Base-by-base conservation (phyloP, 2,329 filamentous ascomycete genomes). In the Botrytis tulipae region DNA sequence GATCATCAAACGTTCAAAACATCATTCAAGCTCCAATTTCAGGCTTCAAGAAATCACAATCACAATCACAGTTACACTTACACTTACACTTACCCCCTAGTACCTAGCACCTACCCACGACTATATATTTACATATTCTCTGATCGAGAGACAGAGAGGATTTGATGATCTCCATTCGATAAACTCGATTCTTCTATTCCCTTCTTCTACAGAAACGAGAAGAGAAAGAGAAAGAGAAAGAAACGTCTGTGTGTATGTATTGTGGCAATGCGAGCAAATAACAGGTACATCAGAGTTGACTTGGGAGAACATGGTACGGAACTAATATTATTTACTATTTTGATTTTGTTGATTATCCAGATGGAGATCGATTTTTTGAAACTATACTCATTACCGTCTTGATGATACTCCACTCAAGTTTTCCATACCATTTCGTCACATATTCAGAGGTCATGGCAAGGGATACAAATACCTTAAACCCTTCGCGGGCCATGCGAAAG, bases 181-280 rank as follows among this genome's bases (percentile, higher is more conserved):
- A 22, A 2, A 44, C 20, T 22, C 18, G 7, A 46, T 20, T 46
- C 44, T 18, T 0, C 18, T 20, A 1, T 20, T 22, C 7, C 6
- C 44, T 20, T 20, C 44, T 46, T 46, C 18, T 22, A 20, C 9
- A 9, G 46, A 48, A 48, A 48, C 8, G 20, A 48, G 46, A 48
- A 51, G 46, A 12, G 46, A 48, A 25, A 48, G 7, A 25, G 9
- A 32, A 32, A 32, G 32, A 32, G 32, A 51, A 25, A 51, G 4
- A 5, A 2, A 14, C 14, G 10, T 51, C 6, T 12, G 8, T n/a
- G 4, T 25, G 4, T 14, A n/a, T 14, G 1, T 1, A n/a, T 14
- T n/a, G 10, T n/a, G 25, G 10, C 10, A 14, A 51, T 51, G 0
- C 10, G 6, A 12, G 46, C 10, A 42, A 42, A 42, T 14, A 42